Conservation (phyloP, 345 rosid genomes). For the Heritiera littoralis region DNA sequence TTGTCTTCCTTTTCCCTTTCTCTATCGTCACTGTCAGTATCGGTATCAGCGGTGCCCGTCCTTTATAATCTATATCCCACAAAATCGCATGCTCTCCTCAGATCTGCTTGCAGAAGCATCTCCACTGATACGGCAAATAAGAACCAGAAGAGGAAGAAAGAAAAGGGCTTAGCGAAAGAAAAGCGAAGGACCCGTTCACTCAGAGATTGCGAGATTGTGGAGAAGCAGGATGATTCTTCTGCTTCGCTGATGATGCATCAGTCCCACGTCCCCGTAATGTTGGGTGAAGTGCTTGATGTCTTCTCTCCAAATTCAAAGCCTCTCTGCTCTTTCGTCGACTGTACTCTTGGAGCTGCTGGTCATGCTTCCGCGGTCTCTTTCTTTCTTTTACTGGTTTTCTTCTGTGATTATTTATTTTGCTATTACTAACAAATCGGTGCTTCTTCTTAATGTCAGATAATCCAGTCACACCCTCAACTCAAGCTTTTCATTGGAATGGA, state of each 20-base stretch:
- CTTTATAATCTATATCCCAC: background rate
- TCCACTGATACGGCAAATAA: constrained; percentile 23
- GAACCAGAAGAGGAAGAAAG: constrained; percentile 31
- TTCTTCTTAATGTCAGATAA: constrained; percentile 48
- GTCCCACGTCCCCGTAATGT: constrained; percentile 79
- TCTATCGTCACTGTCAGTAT: background rate
- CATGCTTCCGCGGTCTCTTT: constrained; percentile 81
- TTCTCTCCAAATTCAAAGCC: constrained; percentile 52
- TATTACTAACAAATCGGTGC: background rate
- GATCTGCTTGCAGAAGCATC: constrained; percentile 8
- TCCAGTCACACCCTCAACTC: constrained; percentile 65
- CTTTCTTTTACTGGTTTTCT: background rate
- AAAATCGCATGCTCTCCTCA: background rate
- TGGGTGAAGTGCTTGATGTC: constrained; percentile 79
- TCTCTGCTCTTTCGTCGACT: constrained; percentile 71
- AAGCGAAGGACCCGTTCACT: constrained; percentile 83
- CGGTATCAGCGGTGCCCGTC: background rate
- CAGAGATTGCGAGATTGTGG: constrained; percentile 43
- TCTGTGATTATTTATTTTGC: no score
- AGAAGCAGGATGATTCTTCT: constrained; percentile 21
- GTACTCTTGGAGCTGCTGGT: constrained; percentile 93
- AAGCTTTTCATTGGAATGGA: constrained; percentile 75
- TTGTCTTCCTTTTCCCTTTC: background rate
- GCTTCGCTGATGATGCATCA: background rate
- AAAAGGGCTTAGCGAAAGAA: constrained; percentile 43